Conservation (phyloP, 495 filamentous ascomycete species). For the Viridothelium virens region DNA sequence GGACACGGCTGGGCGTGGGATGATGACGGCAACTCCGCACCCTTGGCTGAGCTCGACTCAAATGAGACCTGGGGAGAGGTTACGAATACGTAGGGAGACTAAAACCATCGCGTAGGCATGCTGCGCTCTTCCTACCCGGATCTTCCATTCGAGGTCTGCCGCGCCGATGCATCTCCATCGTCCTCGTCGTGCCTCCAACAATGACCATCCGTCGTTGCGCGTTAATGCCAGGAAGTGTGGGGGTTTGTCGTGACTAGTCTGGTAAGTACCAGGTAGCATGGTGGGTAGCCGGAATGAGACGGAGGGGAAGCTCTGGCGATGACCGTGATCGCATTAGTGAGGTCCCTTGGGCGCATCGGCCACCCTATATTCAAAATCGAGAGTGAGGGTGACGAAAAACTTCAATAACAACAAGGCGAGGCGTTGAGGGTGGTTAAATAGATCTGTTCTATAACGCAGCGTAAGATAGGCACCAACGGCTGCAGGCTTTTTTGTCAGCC, state of each 20-base stretch:
- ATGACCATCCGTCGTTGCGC: too few relatives aligned
- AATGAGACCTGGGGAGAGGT: not conserved
- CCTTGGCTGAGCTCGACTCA: not conserved
- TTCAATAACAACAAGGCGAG: not conserved
- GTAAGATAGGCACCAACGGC: not conserved
- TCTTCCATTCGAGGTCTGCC: not conserved
- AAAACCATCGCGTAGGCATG: not conserved
- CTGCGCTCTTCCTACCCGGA: not conserved
- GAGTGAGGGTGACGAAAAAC: too few relatives aligned
- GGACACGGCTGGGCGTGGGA: not conserved
- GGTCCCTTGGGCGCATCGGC: too few relatives aligned
- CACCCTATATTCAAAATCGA: too few relatives aligned
- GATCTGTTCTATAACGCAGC: not conserved
- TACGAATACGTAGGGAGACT: not conserved
- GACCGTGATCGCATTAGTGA: too few relatives aligned
- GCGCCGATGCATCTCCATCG: not conserved
- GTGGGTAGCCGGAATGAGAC: too few relatives aligned
- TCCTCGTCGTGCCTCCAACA: too few relatives aligned
- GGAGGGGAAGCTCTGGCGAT: too few relatives aligned
- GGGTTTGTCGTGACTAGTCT: too few relatives aligned
- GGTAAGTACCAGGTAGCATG: too few relatives aligned
- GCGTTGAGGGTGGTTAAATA: not conserved
- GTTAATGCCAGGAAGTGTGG: too few relatives aligned
- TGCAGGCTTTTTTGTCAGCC: not conserved
- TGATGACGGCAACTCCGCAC: conserved; percentile 6